Conservation (phyloP, 2,329 filamentous ascomycete species). For the Colletotrichum tabaci region DNA sequence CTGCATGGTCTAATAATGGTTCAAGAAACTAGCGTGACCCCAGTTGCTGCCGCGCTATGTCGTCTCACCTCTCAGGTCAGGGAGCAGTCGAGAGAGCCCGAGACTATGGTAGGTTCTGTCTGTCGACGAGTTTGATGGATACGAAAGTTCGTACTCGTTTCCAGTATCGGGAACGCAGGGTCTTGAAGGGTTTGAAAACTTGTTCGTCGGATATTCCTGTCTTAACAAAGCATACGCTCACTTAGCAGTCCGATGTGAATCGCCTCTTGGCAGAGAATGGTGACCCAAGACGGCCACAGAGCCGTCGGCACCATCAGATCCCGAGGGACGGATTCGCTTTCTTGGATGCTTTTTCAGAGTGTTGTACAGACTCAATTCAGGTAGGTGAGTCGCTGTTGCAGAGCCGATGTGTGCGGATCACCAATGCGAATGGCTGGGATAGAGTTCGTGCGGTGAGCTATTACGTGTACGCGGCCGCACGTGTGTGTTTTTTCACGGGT, state of each 20-base stretch:
- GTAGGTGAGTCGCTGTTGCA: background rate
- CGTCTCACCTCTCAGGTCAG: no score
- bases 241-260: background rate
- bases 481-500: background rate
- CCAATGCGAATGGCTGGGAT: slow-evolving; percentile 25
- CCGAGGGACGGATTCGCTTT: no score
- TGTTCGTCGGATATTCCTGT: slow-evolving; percentile 5
- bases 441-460: slow-evolving; percentile 24
- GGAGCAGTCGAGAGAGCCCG: background rate
- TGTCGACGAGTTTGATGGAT: background rate
- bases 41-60: background rate
- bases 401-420: background rate
- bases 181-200: background rate
- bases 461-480: slow-evolving; percentile 6
- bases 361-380: background rate
- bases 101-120: slow-evolving; percentile 16
- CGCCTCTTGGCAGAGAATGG: no score
- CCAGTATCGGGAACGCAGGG: background rate
- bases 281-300: background rate
- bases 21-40: slow-evolving; percentile 18
- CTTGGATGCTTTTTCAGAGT: background rate
- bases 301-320: no score
- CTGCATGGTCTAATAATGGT: slow-evolving; percentile 30
- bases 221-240: background rate
- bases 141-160: slow-evolving; percentile 13